Evolutionary conservation across 2,329 filamentous ascomycete species (phyloP).

Genomic region (Mycocentrospora acerina): DNA sequence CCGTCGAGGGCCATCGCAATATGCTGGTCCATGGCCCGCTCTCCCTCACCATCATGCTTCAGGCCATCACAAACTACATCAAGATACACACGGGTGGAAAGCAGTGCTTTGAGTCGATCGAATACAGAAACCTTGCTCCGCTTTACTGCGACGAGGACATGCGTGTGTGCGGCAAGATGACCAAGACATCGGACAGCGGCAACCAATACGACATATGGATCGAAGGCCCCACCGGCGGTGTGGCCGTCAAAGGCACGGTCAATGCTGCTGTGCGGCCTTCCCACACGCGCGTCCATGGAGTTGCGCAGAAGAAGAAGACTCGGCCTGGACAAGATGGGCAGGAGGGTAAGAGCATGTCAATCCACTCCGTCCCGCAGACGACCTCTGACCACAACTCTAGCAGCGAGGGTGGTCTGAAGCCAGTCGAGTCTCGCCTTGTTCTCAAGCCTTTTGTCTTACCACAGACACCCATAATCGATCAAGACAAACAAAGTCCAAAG

Average conservation of each 20-base stretch:
- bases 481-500: too few species aligned
- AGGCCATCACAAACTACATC: slow-evolving; percentile 53
- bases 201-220: slow-evolving; percentile 43
- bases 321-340: too few species aligned
- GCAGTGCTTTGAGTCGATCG: slow-evolving; percentile 58
- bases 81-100: not conserved
- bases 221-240: slow-evolving; percentile 43
- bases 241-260: slow-evolving; percentile 49
- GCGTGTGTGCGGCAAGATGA: slow-evolving; percentile 65
- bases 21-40: slow-evolving; percentile 87
- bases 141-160: slow-evolving; percentile 74
- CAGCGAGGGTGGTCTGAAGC: too few species aligned
- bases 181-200: slow-evolving; percentile 23
- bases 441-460: too few species aligned
- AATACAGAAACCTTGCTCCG: slow-evolving; percentile 81
- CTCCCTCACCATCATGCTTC: slow-evolving; percentile 73
- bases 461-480: too few species aligned
- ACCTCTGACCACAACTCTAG: too few species aligned
- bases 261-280: slow-evolving; percentile 6
- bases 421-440: too few species aligned
- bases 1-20: slow-evolving; percentile 72
- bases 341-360: too few species aligned
- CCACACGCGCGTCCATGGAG: not conserved
- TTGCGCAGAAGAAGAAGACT: too few species aligned
- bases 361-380: too few species aligned